Percentiles rank a stretch among this genome's conserved stretches.
phyloP scores from a whole-genome alignment of 306 rosid species.

The Abrus precatorius region DNA sequence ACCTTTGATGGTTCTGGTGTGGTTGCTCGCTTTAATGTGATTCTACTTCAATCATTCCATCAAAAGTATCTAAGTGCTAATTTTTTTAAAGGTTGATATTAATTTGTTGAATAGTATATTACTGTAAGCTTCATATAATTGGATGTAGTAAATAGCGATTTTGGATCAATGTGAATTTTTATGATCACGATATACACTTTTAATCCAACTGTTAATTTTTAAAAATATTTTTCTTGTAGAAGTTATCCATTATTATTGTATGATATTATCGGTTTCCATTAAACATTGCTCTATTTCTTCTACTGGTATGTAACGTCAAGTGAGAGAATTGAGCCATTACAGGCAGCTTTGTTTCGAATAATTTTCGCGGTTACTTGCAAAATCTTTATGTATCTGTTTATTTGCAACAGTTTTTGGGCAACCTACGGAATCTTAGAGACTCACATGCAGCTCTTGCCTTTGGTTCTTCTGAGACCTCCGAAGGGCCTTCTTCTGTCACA shows the following conservation, averaged over 20 bases:
- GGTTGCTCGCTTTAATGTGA: too few species aligned
- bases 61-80: too few species aligned
- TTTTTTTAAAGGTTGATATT: neutral
- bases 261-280: conserved; percentile 13
- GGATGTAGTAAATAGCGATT: neutral
- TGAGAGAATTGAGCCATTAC: conserved; percentile 13
- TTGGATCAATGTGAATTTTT: conserved; percentile 23
- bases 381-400: conserved; percentile 15
- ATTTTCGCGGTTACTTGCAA: neutral
- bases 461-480: conserved; percentile 88
- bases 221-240: neutral
- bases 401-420: conserved; percentile 78
- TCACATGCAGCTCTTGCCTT: conserved; percentile 88
- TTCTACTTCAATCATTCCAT: too few species aligned
- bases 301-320: neutral
- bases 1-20: too few species aligned
- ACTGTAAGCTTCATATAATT: neutral
- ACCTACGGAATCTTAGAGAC: conserved; percentile 90
- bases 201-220: neutral
- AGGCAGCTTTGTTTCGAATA: conserved; percentile 20
- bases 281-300: conserved; percentile 8
- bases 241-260: neutral
- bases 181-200: neutral
- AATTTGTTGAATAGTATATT: neutral
- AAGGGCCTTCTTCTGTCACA: conserved; percentile 88